phyloP scores from a whole-genome alignment of 768 basidiomycete genomes.

The Termitomyces titanicus region DNA sequence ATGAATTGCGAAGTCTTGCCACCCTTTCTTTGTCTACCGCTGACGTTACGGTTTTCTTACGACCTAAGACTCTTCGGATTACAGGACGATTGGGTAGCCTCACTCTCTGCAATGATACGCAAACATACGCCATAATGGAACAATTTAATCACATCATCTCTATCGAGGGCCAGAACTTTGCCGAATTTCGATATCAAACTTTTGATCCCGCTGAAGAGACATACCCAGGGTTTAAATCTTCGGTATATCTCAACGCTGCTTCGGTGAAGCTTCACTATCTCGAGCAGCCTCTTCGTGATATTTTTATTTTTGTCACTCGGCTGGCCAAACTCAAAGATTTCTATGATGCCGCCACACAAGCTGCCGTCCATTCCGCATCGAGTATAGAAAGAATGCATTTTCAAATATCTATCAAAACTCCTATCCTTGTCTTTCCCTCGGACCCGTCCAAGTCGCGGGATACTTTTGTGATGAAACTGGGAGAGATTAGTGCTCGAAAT shows the following conservation, averaged over 20 bases:
- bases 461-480: constrained; percentile 75
- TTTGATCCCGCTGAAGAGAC: constrained; percentile 70
- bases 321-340: constrained; percentile 89
- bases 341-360: constrained; percentile 92
- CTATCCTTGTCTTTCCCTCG: constrained; percentile 86
- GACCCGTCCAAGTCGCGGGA: constrained; percentile 60
- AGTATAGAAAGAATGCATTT: constrained; percentile 94
- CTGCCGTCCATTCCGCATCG: constrained; percentile 88
- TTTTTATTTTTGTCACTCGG: constrained; percentile 79
- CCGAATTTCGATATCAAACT: constrained; percentile 92
- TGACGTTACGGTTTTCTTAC: constrained; percentile 74
- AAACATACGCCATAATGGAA: constrained; percentile 43
- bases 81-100: constrained; percentile 82
- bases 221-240: constrained; percentile 80
- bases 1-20: constrained; percentile 66
- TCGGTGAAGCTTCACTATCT: constrained; percentile 89
- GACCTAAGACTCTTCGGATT: constrained; percentile 69
- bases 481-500: constrained; percentile 85
- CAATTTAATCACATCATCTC: constrained; percentile 85
- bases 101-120: constrained; percentile 72
- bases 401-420: constrained; percentile 84
- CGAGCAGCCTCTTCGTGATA: constrained; percentile 84
- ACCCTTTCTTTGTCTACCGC: constrained; percentile 90
- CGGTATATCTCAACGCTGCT: constrained; percentile 77
- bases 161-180: constrained; percentile 92